These are phyloP conservation scores for Infundibulicybe gibba DNA, from an alignment of 768 basidiomycete species.

Conservation along the genomic window DNA sequence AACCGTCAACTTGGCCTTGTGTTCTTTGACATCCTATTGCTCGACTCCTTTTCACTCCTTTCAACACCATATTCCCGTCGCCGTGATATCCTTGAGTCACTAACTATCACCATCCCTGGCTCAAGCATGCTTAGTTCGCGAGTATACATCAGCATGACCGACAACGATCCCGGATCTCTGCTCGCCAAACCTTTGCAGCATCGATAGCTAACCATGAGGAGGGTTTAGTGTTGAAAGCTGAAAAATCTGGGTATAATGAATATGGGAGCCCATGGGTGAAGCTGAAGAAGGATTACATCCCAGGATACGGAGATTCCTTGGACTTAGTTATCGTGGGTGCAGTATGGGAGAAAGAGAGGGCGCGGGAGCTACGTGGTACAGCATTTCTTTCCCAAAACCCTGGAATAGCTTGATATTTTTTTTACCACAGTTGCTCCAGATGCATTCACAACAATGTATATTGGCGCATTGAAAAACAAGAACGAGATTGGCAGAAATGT, in stretches of 20 bases:
- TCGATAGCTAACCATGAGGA: slow-evolving; percentile 54
- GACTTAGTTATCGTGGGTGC: slow-evolving; percentile 79
- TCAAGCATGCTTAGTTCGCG: slow-evolving; percentile 63
- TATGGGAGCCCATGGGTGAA: slow-evolving; percentile 76
- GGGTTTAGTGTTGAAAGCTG: slow-evolving; percentile 78
- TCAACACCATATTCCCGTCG: slow-evolving; percentile 54
- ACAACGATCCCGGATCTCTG: slow-evolving; percentile 10
- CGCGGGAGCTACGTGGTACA: slow-evolving; percentile 69
- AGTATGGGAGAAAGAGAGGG: slow-evolving; percentile 78
- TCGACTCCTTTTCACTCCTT: slow-evolving; percentile 60
- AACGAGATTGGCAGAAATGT: slow-evolving; percentile 30
- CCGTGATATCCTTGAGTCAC: slow-evolving; percentile 54
- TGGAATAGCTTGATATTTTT: neutral
- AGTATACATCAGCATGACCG: slow-evolving; percentile 37
- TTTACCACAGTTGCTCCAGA: slow-evolving; percentile 55
- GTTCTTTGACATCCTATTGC: slow-evolving; percentile 82
- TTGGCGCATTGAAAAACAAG: slow-evolving; percentile 63
- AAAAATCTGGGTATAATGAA: slow-evolving; percentile 65
- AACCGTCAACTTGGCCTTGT: slow-evolving; percentile 69
- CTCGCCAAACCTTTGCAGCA: slow-evolving; percentile 46
- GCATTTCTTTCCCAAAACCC: neutral
- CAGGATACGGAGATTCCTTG: slow-evolving; percentile 75
- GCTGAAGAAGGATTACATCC: slow-evolving; percentile 86
- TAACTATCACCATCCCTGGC: slow-evolving; percentile 52
- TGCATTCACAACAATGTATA: slow-evolving; percentile 76